phyloP scores from a whole-genome alignment of 2,329 filamentous ascomycete species.

The Trichoderma guizhouense region DNA sequence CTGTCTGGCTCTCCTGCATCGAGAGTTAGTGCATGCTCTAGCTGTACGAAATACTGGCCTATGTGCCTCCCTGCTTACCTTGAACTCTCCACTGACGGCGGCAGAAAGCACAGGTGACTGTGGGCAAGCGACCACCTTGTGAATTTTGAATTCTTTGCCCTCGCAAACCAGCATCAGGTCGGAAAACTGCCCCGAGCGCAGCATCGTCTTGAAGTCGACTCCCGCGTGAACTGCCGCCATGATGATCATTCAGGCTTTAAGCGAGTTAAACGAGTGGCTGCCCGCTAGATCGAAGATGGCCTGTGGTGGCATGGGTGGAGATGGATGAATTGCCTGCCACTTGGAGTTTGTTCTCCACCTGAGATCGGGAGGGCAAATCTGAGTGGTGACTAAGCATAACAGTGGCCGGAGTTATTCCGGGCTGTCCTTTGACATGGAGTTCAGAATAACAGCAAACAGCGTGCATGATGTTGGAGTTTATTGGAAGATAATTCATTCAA shows the following conservation, averaged over 20 bases:
- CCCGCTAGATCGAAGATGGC: neutral
- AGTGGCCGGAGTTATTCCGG: neutral
- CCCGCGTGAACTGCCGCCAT: neutral
- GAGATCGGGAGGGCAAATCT: neutral
- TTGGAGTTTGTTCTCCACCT: neutral
- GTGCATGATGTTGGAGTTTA: neutral
- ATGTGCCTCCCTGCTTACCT: constrained; percentile 15
- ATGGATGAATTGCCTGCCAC: neutral
- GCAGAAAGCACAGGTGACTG: constrained; percentile 23
- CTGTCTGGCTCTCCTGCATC: constrained; percentile 20
- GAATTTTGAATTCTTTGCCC: constrained; percentile 22
- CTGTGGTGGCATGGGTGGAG: neutral
- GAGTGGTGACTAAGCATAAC: neutral
- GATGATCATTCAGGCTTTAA: neutral
- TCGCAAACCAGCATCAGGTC: constrained; percentile 24
- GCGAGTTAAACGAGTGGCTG: neutral
- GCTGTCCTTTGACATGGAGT: neutral
- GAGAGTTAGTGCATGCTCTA: neutral
- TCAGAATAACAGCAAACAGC: neutral
- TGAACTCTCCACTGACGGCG: constrained; percentile 17
- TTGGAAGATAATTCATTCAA: neutral
- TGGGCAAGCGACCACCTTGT: constrained; percentile 23
- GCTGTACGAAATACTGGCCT: neutral
- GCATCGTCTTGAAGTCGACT: constrained; percentile 2
- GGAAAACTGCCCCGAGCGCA: constrained; percentile 21